Base-by-base conservation (phyloP, 2,329 filamentous ascomycete genomes). In the Hyphodiscus sp. region DNA sequence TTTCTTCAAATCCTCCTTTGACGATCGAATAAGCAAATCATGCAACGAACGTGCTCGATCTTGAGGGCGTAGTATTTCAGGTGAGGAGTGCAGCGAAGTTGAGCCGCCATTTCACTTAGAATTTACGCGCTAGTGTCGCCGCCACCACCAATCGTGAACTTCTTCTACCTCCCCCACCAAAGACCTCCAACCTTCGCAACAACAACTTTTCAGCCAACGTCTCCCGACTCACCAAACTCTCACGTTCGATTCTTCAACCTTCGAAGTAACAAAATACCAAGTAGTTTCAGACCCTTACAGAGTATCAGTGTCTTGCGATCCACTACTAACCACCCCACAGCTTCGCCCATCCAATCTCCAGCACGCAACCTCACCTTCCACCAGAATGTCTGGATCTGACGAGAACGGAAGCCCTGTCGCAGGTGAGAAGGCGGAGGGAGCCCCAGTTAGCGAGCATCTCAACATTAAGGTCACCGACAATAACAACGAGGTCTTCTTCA, bases 391-490 rank as follows among this genome's bases (percentile, higher is more conserved):
- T 47, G 63, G 56, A 42, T 58, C 61, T 45, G 73, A 75, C 57
- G 64, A 81, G 55, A 75, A 76, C 58, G 76, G 76, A 60, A 72
- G 73, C 63, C 74, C 75, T 50, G 65, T 75, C 52, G 65, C 67
- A 50, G 71, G 70, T 43, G 64, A 67, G 55, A 68, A 67, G 60
- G 58, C 65, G 16, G 66, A 67, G 47, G 61, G 51, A 20, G 53
- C 54, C 15, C 60, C 49, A 56, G 62, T 76, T 20, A 76, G 76
- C 29, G 92, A 97, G 74, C 94, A 99, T 72, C 78, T 99, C 5
- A 99, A 99, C 75, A 97, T 99, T 76, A 99, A 99, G 72, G 94
- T 99, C 15, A 97, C 94, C 0, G 94, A 99, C 66, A 96, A 95
- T 76, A 96, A 96, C 76, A 99, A 99, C 71, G 94, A 99, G 70